phyloP scores from a whole-genome alignment of 768 basidiomycete species.

The Cystobasidiopsis lactophilus region DNA sequence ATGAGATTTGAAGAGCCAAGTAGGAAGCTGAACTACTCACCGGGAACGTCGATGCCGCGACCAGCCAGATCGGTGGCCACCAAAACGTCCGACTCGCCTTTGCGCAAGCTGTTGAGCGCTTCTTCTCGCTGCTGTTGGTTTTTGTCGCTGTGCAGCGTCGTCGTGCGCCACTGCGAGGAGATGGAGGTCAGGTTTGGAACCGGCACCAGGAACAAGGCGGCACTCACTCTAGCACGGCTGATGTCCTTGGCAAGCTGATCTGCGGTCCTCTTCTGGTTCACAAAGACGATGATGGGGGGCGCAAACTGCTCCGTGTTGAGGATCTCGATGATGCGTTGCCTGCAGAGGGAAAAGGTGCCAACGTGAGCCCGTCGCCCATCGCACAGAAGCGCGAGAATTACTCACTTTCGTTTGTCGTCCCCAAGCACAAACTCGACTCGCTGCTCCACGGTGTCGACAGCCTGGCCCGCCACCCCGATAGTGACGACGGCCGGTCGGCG shows the following conservation, averaged over 20 bases:
- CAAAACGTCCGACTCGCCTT: constrained; percentile 63
- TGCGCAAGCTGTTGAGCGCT: constrained; percentile 61
- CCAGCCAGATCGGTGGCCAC: constrained; percentile 96
- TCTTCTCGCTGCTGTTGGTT: constrained; percentile 94
- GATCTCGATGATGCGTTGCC: constrained; percentile 68
- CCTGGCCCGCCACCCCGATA: constrained; percentile 91
- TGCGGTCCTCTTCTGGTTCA: constrained; percentile 98
- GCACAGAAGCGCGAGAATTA: constrained; percentile 6
- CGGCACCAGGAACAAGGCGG: background rate
- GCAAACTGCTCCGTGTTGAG: constrained; percentile 62
- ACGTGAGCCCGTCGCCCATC: no score
- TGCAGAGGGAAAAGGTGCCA: constrained; percentile 20
- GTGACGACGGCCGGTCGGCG: constrained; percentile 83
- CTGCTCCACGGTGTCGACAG: constrained; percentile 95
- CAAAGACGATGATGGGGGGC: constrained; percentile 92
- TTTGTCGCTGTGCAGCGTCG: constrained; percentile 90
- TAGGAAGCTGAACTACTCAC: no score
- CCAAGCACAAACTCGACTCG: constrained; percentile 74
- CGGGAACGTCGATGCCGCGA: constrained; percentile 96
- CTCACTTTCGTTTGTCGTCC: constrained; percentile 92
- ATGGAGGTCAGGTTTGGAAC: background rate
- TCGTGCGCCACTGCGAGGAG: constrained; percentile 70
- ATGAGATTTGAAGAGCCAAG: no score
- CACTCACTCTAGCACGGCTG: constrained; percentile 58
- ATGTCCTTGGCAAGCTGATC: constrained; percentile 95